These are phyloP conservation scores for Calendula officinalis DNA, from an alignment of 129 eudicot species.

Conservation along the genomic window DNA sequence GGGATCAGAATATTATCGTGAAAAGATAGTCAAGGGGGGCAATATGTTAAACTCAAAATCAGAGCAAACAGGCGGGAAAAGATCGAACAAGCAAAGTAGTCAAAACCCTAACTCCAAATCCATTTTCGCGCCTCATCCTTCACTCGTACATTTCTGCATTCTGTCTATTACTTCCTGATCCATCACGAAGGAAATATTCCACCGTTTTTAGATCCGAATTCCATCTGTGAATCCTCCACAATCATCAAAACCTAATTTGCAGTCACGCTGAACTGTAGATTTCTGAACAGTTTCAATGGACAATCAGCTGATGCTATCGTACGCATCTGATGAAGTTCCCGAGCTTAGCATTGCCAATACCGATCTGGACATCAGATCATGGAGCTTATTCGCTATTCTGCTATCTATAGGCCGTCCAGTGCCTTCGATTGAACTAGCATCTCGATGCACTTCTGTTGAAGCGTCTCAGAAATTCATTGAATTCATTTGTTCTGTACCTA, in stretches of 20 bases:
- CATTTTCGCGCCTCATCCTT: constrained; percentile 29
- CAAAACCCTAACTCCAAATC: constrained; percentile 25
- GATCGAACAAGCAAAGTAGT: constrained; percentile 4
- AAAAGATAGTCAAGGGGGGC: background rate
- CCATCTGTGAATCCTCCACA: background rate
- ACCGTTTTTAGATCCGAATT: constrained; percentile 15
- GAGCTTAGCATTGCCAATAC: constrained; percentile 25
- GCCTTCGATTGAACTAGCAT: constrained; percentile 44
- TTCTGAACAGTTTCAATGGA: constrained; percentile 38
- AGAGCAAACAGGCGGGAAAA: constrained; percentile 35
- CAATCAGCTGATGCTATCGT: constrained; percentile 22
- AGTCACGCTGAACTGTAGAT: constrained; percentile 9
- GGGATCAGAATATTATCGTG: too few species aligned
- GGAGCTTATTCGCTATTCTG: constrained; percentile 54
- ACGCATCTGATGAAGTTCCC: constrained; percentile 23
- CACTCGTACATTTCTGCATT: constrained; percentile 9
- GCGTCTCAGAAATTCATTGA: constrained; percentile 41
- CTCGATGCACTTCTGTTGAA: constrained; percentile 33
- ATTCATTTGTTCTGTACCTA: constrained; percentile 51
- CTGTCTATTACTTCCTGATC: constrained; percentile 3
- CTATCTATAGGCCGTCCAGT: constrained; percentile 52
- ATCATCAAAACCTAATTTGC: constrained; percentile 12
- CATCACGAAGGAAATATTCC: constrained; percentile 3
- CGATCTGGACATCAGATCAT: constrained; percentile 45
- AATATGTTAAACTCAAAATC: background rate